A percentile compares a stretch with the other conserved stretches of the same genome.
Evolutionary conservation across 1,139 yeast species (phyloP).

Genomic region (Casaregolazyma suthepensis): DNA sequence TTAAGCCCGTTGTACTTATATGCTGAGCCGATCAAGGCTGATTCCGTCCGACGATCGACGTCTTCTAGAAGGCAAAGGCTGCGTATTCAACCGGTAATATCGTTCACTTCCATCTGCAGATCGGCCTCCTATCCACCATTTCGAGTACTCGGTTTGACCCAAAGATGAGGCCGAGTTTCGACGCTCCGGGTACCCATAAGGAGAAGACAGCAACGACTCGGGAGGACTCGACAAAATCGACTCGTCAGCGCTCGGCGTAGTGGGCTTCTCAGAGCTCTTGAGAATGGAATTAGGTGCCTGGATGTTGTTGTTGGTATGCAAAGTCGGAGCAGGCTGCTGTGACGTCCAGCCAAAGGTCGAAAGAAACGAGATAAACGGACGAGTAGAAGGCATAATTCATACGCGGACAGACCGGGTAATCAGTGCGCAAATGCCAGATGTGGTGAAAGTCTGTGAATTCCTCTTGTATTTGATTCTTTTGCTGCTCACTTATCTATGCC

Average conservation of each 20-base stretch:
- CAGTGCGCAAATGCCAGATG: background rate
- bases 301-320: background rate
- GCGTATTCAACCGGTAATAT: slow-evolving; percentile 25
- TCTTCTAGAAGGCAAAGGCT: slow-evolving; percentile 20
- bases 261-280: background rate
- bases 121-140: slow-evolving; percentile 33
- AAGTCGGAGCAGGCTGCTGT: slow-evolving; percentile 1
- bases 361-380: slow-evolving; percentile 28
- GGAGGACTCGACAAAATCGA: background rate
- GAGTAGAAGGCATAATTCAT: slow-evolving; percentile 25
- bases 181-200: slow-evolving; percentile 13
- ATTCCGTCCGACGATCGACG: slow-evolving; percentile 27
- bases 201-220: background rate
- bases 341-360: slow-evolving; percentile 12
- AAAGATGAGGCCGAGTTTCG: slow-evolving; percentile 17
- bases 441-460: background rate
- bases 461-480: background rate
- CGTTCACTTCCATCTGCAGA: slow-evolving; percentile 29
- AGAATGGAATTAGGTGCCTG: background rate
- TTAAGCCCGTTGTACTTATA: slow-evolving; percentile 13
- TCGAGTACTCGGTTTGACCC: slow-evolving; percentile 16
- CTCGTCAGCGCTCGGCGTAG: background rate
- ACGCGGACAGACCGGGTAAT: background rate
- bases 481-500: background rate
- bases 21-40: slow-evolving; percentile 27